These are phyloP conservation scores for Cytospora paraplurivora DNA, from an alignment of 2,329 filamentous ascomycete genomes.

Conservation along the genomic window DNA sequence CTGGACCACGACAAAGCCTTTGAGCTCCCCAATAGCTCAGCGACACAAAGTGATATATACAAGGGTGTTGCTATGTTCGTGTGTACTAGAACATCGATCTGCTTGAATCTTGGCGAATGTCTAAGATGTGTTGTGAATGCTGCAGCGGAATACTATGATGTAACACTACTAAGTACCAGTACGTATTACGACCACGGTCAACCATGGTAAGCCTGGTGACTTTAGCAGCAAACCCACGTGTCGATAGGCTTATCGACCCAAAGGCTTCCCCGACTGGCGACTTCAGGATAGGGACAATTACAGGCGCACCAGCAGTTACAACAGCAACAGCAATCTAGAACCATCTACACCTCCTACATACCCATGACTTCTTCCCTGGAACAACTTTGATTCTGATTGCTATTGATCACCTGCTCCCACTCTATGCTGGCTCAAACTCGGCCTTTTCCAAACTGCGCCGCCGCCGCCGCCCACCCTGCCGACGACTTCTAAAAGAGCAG, in stretches of 20 bases:
- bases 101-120: neutral
- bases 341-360: neutral
- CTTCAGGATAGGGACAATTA: neutral
- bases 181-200: no score
- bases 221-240: neutral
- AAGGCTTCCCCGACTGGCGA: slow-evolving; percentile 1
- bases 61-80: neutral
- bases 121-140: neutral
- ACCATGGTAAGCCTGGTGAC: neutral
- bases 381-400: neutral
- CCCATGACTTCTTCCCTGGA: neutral
- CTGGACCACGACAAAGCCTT: slow-evolving; percentile 8
- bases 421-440: neutral
- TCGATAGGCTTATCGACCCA: neutral
- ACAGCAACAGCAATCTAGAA: neutral
- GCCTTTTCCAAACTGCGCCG: neutral
- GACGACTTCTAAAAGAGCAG: neutral
- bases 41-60: neutral
- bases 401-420: neutral
- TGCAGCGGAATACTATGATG: neutral
- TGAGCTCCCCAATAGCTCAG: neutral
- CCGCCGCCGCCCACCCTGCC: neutral
- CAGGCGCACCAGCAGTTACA: no score
- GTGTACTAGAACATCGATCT: neutral
- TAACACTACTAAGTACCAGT: neutral